A percentile compares a stretch with the other conserved stretches of the same genome.
phyloP scores from a whole-genome alignment of 2,329 filamentous ascomycete species.

The Fusarium hainanense region DNA sequence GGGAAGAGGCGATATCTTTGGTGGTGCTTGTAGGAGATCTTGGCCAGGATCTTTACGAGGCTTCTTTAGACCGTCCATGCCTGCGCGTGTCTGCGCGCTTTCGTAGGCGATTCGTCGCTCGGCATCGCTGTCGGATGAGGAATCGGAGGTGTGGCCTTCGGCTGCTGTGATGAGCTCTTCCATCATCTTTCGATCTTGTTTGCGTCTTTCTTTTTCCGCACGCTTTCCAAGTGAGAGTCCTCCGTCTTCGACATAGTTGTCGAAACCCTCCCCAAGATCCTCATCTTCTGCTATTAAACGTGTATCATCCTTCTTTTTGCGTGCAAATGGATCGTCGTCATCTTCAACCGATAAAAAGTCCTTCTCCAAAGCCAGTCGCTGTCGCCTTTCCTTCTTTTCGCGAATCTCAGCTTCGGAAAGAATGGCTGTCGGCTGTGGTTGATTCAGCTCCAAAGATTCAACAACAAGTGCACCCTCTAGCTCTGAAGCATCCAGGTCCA shows the following conservation, averaged over 20 bases:
- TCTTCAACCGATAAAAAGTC: slow-evolving; percentile 74
- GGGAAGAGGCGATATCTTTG: slow-evolving; percentile 82
- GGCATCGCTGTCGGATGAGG: slow-evolving; percentile 75
- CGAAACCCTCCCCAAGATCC: slow-evolving; percentile 92
- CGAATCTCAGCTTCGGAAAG: slow-evolving; percentile 86
- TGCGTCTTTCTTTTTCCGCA: slow-evolving; percentile 77
- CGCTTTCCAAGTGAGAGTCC: slow-evolving; percentile 80
- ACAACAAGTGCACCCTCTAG: slow-evolving; percentile 74
- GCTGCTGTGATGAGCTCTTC: slow-evolving; percentile 84
- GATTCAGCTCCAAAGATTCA: slow-evolving; percentile 53
- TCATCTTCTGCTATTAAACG: slow-evolving; percentile 88
- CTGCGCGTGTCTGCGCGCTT: slow-evolving; percentile 83
- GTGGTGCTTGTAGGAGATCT: slow-evolving; percentile 67
- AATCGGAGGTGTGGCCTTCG: slow-evolving; percentile 72
- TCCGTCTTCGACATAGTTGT: slow-evolving; percentile 89
- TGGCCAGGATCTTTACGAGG: slow-evolving; percentile 52
- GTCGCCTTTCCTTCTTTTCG: slow-evolving; percentile 89
- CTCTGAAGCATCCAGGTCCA: slow-evolving; percentile 69
- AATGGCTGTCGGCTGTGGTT: slow-evolving; percentile 63
- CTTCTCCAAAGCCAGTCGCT: slow-evolving; percentile 77
- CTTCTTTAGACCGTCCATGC: slow-evolving; percentile 78
- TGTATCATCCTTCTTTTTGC: slow-evolving; percentile 74
- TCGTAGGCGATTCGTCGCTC: slow-evolving; percentile 86
- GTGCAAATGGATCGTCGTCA: slow-evolving; percentile 58
- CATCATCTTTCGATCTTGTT: slow-evolving; percentile 79